Evolutionary conservation across 2,329 filamentous ascomycete genomes (phyloP), one percentile per base, ranked within the genome.

Genomic region (Alternaria panax): DNA sequence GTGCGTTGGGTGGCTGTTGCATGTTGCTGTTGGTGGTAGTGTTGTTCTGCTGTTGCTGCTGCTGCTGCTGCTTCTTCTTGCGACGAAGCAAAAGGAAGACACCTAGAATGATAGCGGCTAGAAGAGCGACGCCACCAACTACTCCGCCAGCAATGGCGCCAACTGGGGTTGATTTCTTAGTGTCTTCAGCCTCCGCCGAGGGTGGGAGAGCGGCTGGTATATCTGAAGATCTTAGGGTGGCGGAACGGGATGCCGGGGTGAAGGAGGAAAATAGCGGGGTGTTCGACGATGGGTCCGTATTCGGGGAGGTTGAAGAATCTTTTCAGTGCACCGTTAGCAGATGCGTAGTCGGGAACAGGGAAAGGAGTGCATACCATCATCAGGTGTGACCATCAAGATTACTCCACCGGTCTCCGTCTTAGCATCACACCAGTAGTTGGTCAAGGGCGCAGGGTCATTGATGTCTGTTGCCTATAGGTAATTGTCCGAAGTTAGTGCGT

Each of bases 71-170:
- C 9, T 34, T 51, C 52, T 59, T 57, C 59, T 59, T 65, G 30
- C 60, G 57, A 22, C 54, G 50, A 7, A 68, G 42, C 20, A 59
- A 16, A 45, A 65, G 57, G 50, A 68, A 55, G 22, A 57, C 40
- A n/a, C 38, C 62, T 41, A 66, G 43, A 20, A 65, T 51, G 38
- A 62, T 45, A 24, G 48, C 61, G 36, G 36, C 64, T 22, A 68
- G 51, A n/a, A 52, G 60, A 7, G 50, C 64, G 24, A 69, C 34
- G 18, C 66, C 67, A 18, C 67, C 67, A 24, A 70, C 41, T 8
- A 66, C 66, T 36, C 66, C 66, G 18, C 67, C 67, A 16, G 63
- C 62, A 28, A 70, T 68, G 12, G 67, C 60, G 34, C 62, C 67
- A 28, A 68, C 36, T 42, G 63, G 51, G 1, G 56, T 60, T 48